Evolutionary conservation across 2,329 filamentous ascomycete species (phyloP), one percentile per base, ranked within the genome.

Genomic region (Dothistroma pini): DNA sequence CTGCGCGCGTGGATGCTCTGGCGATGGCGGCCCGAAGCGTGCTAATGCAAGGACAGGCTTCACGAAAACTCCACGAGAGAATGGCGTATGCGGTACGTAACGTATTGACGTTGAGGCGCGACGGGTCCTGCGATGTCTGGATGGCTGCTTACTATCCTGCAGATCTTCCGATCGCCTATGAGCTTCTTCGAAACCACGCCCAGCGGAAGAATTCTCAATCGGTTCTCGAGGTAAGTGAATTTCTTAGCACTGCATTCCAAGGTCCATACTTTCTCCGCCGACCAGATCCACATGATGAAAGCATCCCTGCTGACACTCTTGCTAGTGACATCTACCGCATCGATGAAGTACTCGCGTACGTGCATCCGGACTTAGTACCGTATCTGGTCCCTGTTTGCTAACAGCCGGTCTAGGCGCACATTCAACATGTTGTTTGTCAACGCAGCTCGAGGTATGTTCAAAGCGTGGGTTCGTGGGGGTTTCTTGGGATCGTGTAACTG

Each of bases 171-270:
- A 68, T 96, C 92, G 41, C 96, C 95, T 58, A 99, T 99, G 95
- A 95, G 87, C 69, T 99, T 99, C 79, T 99, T 99, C 70, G 96
- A 99, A 75, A 96, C 93, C 0, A 99, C 95, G 1, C 95, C 95
- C 2, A 89, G 93, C 64, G 95, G 95, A n/a, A 87, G 96, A 60
- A 97, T 99, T 70, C 81, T 99, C 62, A 99, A 99, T 75, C 85
- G 95, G 58, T 99, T 99, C 76, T 97, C 93, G 16, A 96, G 89
- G 88, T 90, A 76, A 66, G 85, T 70, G 54, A n/a, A 11, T 21
- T 50, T 52, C 14, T 56, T 58, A 48, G 41, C 14, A 44, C 41
- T 57, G 54, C 54, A 22, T 50, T 54, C 41, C 52, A 44, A 58
- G 55, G n/a, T 35, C 50, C 50, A 53, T 7, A 9, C 31, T 38